phyloP scores from a whole-genome alignment of 1,139 yeast species.

The Pichia inconspicua region DNA sequence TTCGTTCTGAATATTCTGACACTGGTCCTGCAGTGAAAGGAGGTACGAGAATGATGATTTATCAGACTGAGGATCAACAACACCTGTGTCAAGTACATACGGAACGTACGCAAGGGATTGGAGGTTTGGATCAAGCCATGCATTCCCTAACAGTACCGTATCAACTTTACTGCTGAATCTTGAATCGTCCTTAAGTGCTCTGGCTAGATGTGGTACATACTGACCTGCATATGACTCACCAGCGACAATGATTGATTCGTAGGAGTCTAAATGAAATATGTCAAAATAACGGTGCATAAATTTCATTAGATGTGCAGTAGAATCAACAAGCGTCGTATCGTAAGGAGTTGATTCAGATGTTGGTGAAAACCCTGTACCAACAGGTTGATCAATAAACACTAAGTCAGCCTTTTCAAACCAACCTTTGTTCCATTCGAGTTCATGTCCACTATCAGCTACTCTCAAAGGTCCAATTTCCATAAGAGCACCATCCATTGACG shows the following conservation, averaged over 20 bases:
- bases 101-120: constrained; percentile 83
- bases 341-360: constrained; percentile 43
- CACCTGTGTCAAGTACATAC: constrained; percentile 51
- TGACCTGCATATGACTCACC: constrained; percentile 99
- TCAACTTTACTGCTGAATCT: constrained; percentile 37
- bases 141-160: constrained; percentile 84
- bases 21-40: constrained; percentile 46
- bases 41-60: constrained; percentile 31
- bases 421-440: constrained; percentile 44
- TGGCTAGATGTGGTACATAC: constrained; percentile 82
- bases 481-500: constrained; percentile 95
- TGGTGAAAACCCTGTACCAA: constrained; percentile 85
- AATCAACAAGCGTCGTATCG: constrained; percentile 50
- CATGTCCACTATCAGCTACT: constrained; percentile 34
- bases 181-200: constrained; percentile 32
- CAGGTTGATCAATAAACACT: constrained; percentile 88
- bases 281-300: constrained; percentile 63
- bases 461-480: constrained; percentile 91
- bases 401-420: constrained; percentile 81
- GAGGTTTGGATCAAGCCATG: constrained; percentile 88
- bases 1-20: constrained; percentile 46
- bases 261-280: constrained; percentile 1
- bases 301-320: constrained; percentile 51
- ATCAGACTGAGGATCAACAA: constrained; percentile 32
- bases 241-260: constrained; percentile 65